Percentiles rank a stretch among this genome's conserved stretches.
Conservation (phyloP, 345 rosid genomes). For the Eucalyptus albens region DNA sequence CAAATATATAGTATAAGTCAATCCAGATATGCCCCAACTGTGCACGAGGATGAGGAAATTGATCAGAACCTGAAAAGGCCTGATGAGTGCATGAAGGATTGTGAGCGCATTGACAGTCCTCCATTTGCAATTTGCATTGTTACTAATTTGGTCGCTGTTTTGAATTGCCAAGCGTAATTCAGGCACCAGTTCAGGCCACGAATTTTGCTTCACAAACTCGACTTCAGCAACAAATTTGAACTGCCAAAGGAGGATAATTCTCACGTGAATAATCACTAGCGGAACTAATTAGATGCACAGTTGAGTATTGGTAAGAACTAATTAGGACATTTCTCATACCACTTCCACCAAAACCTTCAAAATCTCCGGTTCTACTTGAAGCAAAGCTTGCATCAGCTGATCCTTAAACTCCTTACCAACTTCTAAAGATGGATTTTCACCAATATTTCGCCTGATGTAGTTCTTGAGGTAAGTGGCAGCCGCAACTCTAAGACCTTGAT, state of each 20-base stretch:
- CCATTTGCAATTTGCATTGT: slow-evolving; percentile 22
- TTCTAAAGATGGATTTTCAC: slow-evolving; percentile 14
- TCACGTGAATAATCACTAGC: not conserved
- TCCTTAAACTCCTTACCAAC: slow-evolving; percentile 65
- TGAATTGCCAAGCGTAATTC: slow-evolving; percentile 49
- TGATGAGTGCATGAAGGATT: slow-evolving; percentile 51
- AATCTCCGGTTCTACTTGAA: slow-evolving; percentile 43
- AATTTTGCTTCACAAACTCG: slow-evolving; percentile 57
- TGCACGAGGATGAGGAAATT: not conserved
- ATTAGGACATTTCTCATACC: slow-evolving; percentile 16
- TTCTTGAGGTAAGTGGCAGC: slow-evolving; percentile 80
- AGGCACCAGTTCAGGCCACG: slow-evolving; percentile 75
- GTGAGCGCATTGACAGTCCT: slow-evolving; percentile 45
- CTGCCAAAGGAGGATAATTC: slow-evolving; percentile 18
- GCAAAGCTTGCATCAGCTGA: slow-evolving; percentile 52
- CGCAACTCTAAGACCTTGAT: slow-evolving; percentile 49
- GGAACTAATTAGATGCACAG: not conserved
- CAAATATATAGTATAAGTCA: not conserved
- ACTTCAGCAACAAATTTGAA: slow-evolving; percentile 41
- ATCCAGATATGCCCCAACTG: not conserved
- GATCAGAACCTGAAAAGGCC: slow-evolving; percentile 69
- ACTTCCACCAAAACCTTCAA: slow-evolving; percentile 75
- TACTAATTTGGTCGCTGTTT: slow-evolving; percentile 34
- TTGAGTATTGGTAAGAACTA: not conserved
- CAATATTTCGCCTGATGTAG: slow-evolving; percentile 36